Base-by-base conservation (phyloP, 2,329 filamentous ascomycete species). In the Fusarium zealandicum region DNA sequence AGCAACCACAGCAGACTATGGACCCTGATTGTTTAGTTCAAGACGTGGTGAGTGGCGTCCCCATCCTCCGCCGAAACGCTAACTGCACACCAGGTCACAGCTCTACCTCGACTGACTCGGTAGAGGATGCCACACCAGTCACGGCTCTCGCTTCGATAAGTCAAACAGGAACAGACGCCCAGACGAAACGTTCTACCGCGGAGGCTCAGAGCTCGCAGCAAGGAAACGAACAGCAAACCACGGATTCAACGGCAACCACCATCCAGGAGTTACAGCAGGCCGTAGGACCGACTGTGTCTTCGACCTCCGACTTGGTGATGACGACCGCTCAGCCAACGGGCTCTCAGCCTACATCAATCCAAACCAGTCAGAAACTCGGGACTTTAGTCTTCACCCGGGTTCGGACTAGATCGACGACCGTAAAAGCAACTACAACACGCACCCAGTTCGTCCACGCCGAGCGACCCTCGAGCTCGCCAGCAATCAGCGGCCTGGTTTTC, bases 1-100 rank as follows among this genome's bases (percentile, higher is more conserved):
- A 43, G n/a, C 31, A 36, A 11, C 25, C 35, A 16, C 36, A 31
- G 3, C 18, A 46, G 28, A 54, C 31, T 17, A 18, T 20, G 41
- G 35, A 41, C 25, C 20, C 36, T 7, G 49, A 28, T n/a, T 63
- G 56, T 28, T 14, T 20, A 22, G 56, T 46, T 17, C 25, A 50
- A 18, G 54, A 58, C 10, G 25, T 60, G 51, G 69, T 70, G 54
- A 65, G 69, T 66, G 63, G 48, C 18, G 54, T 61, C 20, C 41
- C 65, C 18, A 40, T 64, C 11, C 57, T 59, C 28, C 59, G 52
- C 18, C 55, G 63, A 55, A 68, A 63, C 35, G 41, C 61, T 66
- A 63, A 70, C 58, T 70, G 67, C 66, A 57, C 54, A 35, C 52
- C 65, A 59, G 55, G 53, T 43, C 44, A 59, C 8, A 64, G 60